Conservation (phyloP, 345 rosid species). For the Pugionium dolabratum region DNA sequence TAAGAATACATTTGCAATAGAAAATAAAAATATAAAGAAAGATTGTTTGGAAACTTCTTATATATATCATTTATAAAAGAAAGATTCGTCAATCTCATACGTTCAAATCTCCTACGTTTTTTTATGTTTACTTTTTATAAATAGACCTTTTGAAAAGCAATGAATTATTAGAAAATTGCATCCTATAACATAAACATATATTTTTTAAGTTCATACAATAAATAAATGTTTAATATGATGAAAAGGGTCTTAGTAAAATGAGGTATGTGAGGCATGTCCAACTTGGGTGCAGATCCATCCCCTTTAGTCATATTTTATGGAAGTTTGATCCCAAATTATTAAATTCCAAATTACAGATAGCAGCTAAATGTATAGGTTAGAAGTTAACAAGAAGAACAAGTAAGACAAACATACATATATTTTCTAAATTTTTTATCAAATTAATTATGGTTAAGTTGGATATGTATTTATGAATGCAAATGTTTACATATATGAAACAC, state of each 20-base stretch:
- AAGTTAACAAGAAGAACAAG: slow-evolving; percentile 35
- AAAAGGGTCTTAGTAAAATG: background rate
- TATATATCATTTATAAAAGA: too few species aligned
- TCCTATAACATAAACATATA: too few species aligned
- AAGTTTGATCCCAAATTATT: slow-evolving; percentile 2
- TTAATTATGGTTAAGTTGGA: background rate
- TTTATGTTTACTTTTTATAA: slow-evolving; percentile 4
- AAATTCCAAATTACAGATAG: background rate
- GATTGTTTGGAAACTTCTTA: too few species aligned
- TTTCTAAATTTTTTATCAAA: background rate
- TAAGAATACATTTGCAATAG: too few species aligned
- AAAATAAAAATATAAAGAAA: too few species aligned
- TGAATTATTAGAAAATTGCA: background rate
- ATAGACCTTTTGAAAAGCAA: background rate
- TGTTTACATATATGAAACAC: slow-evolving; percentile 21
- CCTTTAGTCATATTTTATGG: slow-evolving; percentile 11
- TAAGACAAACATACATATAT: background rate
- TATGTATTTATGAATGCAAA: background rate
- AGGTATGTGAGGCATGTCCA: background rate
- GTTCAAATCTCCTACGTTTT: background rate
- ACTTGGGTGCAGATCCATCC: slow-evolving; percentile 18
- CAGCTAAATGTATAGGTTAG: slow-evolving; percentile 22
- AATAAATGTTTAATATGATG: background rate
- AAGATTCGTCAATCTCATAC: background rate
- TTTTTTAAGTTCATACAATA: background rate